phyloP scores from a whole-genome alignment of 495 filamentous ascomycete species.

The Melanomma pulvis-pyrius region DNA sequence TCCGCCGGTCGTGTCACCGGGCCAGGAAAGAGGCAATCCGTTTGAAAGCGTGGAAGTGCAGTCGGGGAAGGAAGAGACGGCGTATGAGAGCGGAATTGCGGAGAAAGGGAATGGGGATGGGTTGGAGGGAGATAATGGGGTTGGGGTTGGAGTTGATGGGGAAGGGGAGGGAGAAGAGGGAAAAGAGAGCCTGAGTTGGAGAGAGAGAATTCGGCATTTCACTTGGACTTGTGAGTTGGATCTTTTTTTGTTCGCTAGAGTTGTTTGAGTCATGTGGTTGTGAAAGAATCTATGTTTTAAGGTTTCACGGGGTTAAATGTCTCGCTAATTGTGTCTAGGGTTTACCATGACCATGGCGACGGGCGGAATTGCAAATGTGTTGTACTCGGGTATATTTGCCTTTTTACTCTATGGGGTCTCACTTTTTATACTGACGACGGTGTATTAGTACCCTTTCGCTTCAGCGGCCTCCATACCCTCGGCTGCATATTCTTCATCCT shows the following conservation, averaged over 20 bases:
- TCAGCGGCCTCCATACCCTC: constrained; percentile 69
- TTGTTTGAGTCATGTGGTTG: too few species aligned
- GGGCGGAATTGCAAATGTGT: constrained; percentile 78
- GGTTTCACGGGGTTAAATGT: background rate
- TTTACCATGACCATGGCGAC: constrained; percentile 70
- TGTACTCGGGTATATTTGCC: constrained; percentile 63
- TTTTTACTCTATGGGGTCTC: background rate
- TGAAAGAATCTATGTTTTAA: too few species aligned
- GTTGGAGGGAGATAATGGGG: background rate
- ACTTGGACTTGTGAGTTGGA: too few species aligned
- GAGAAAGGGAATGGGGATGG: background rate
- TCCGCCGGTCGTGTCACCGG: constrained; percentile 3
- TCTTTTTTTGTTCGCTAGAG: too few species aligned
- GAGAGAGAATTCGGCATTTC: constrained; percentile 45
- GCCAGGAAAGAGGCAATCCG: constrained; percentile 10
- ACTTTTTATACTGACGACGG: background rate
- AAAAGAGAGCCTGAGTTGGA: constrained; percentile 12
- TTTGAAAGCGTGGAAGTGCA: constrained; percentile 11
- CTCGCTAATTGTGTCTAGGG: constrained; percentile 16
- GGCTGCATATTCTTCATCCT: constrained; percentile 75
- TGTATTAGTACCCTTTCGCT: constrained; percentile 66
- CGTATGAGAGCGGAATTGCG: background rate
- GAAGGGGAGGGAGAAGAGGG: background rate
- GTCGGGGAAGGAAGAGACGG: background rate
- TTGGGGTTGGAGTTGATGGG: constrained; percentile 1